These are phyloP conservation scores for Calocera cornea DNA, from an alignment of 768 basidiomycete genomes.

Conservation along the genomic window DNA sequence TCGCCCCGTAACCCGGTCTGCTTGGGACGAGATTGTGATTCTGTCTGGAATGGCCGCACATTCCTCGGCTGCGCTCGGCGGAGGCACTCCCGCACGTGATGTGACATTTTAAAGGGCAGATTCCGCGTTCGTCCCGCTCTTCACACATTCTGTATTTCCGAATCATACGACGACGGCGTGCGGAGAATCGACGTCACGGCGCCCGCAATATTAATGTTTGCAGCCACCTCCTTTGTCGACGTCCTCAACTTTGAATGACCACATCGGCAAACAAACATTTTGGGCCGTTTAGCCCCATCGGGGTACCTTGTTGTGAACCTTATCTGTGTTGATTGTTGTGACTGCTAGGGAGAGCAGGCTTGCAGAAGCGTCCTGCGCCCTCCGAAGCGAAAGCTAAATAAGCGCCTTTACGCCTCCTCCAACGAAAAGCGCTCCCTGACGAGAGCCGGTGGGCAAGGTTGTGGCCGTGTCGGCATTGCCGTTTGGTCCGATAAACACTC, in stretches of 20 bases:
- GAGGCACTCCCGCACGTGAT: not conserved
- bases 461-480: not conserved
- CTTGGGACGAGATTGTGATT: not conserved
- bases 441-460: too few relatives aligned
- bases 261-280: not conserved
- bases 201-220: not conserved
- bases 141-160: not conserved
- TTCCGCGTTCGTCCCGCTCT: constrained; percentile 1
- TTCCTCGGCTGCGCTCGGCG: not conserved
- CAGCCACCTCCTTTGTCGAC: not conserved
- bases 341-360: not conserved
- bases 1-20: too few relatives aligned
- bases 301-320: not conserved
- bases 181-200: not conserved
- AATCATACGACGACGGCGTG: not conserved
- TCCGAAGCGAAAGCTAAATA: not conserved
- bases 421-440: too few relatives aligned
- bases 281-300: not conserved
- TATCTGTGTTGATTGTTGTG: constrained; percentile 2
- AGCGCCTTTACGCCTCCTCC: not conserved
- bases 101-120: not conserved
- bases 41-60: not conserved
- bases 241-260: not conserved
- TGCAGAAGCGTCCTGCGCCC: not conserved
- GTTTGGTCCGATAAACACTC: not conserved